These are phyloP conservation scores for Globisporangium abappressorium DNA, from an alignment of 352 stramenopile species.

Conservation along the genomic window DNA sequence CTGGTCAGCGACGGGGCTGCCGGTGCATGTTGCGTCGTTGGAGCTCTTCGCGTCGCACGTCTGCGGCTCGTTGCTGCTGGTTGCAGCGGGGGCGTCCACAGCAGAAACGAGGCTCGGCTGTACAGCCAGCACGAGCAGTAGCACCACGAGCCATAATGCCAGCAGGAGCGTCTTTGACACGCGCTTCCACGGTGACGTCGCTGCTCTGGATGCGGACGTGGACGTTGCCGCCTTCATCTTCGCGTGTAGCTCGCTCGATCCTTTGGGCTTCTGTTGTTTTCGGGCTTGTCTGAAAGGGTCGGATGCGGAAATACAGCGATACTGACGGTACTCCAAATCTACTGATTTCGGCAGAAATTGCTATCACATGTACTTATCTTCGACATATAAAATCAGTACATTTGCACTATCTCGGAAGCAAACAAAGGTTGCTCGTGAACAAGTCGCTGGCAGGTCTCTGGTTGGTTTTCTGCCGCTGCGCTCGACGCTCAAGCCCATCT, in stretches of 20 bases:
- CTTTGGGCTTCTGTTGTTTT: neutral
- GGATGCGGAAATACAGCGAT: neutral
- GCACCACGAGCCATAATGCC: neutral
- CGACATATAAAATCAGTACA: neutral
- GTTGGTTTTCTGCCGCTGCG: neutral
- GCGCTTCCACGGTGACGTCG: neutral
- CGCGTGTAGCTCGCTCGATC: neutral
- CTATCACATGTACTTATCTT: neutral
- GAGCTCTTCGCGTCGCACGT: conserved; percentile 4
- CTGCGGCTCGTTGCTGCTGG: neutral
- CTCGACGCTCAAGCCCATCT: neutral
- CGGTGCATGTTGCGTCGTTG: neutral
- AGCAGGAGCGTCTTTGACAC: neutral
- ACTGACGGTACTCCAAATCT: neutral
- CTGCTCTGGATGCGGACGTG: neutral
- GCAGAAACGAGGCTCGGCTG: neutral
- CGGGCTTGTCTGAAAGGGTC: neutral
- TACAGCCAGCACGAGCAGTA: neutral
- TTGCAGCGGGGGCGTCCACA: neutral
- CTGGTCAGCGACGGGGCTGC: neutral
- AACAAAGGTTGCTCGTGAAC: no score
- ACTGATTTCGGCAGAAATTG: neutral
- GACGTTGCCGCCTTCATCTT: neutral
- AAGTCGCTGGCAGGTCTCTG: neutral
- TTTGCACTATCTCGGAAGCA: neutral